Evolutionary conservation across 2,329 filamentous ascomycete genomes (phyloP), one percentile per base, ranked within the genome.

Genomic region (Phialophora chinensis): DNA sequence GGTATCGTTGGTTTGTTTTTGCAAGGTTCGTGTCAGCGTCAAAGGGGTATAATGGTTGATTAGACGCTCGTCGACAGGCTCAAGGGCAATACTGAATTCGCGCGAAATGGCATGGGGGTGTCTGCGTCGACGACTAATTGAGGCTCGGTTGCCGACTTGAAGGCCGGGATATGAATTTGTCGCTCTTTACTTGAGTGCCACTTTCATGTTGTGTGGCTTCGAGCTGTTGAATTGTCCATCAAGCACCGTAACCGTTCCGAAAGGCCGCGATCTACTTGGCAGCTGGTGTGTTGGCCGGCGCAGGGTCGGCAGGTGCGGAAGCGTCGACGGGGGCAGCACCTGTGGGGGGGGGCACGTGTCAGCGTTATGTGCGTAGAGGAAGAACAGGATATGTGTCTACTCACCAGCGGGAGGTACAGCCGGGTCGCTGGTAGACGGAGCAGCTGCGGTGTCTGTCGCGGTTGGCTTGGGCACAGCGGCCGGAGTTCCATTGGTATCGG

Each of bases 331-430:
- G 68, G 25, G 66, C 68, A 56, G 68, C 59, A 65, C 62, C 71
- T 71, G 61, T 25, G 38, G n/a, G 38, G 31, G 27, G 8, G 8
- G 60, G 33, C n/a, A 53, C 60, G 2, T 49, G 55, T 62, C 29
- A 54, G 14, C 44, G 25, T 11, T 12, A 52, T 47, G 14, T 14
- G 49, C 20, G 49, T 29, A 14, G 20, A 42, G 33, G 27, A 20
- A 44, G 50, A 54, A 33, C n/a, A 17, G 25, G n/a, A 44, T 5
- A 14, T 17, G 17, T 20, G 29, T 56, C 49, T 47, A 71, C 70
- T 66, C 55, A 72, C 70, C 60, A 53, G 70, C 66, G 47, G 70
- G 66, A 63, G 69, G 63, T 38, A 55, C 57, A 14, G 68, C 53
- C 5, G 71, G 65, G 42, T 70, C 68, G 58, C 56, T 67, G 23